Base-by-base conservation (phyloP, 257 asterid genomes). In the Solanum chaucha region DNA sequence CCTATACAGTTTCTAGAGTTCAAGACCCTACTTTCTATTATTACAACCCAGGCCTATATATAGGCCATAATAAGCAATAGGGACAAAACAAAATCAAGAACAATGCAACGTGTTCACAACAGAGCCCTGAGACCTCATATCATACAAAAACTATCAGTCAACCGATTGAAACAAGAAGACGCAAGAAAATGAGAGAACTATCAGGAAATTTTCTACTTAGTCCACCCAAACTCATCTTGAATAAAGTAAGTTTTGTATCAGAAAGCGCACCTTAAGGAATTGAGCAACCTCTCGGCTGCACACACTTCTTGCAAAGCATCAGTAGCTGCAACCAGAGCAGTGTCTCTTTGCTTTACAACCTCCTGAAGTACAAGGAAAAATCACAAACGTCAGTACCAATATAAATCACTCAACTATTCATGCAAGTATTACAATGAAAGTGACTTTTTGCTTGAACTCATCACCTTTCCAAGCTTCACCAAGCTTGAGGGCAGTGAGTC, bases 241-340 rank as follows among this genome's bases (percentile, higher is more conserved):
- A 28, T 80, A 46, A 28, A 80, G 19, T 9, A 80, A 9, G 85
- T 17, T 46, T 44, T 80, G 28, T 48, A 48, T 48, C 28, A 81
- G 68, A 81, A 81, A 81, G 41, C 34, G 28, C 78, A 95, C 98
- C 98, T 91, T 85, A 95, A 91, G 87, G 97, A 94, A 90, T 92
- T 93, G 84, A 95, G 95, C 91, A 93, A 83, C 86, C 97, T 94
- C 87, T 95, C 98, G 48, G 97, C 92, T 86, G 93, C 96, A 88
- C 95, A 94, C 48, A 96, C 97, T 83, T 93, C 97, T 88, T 95
- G 98, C 83, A 95, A 91, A 70, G 98, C 96, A 88, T 93, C 95
- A 70, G 91, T 90, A 86, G 98, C 98, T 82, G 95, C 94, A 87
- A 88, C 85, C 86, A 93, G 41, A 41, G 96, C 96, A 87, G 82